Percentiles rank a stretch among this genome's conserved stretches.
These are phyloP conservation scores for Caloboletus firmus DNA, from an alignment of 1,284 basidiomycete genomes.

Conservation along the genomic window DNA sequence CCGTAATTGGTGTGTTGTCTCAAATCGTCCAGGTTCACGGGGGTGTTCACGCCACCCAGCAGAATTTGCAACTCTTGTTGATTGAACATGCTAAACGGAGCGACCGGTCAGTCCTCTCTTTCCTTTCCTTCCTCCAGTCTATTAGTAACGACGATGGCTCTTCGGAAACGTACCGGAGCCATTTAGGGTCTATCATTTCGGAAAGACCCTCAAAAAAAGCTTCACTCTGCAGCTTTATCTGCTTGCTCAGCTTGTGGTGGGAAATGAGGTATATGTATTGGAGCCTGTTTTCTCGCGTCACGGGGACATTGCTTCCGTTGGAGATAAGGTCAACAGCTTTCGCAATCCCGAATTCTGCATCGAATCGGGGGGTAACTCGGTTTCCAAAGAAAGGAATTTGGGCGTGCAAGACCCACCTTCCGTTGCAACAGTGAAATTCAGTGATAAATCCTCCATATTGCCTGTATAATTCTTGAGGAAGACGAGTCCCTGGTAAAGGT, in stretches of 20 bases:
- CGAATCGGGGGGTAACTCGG: not conserved
- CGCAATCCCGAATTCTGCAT: constrained; percentile 81
- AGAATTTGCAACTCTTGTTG: constrained; percentile 88
- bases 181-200: constrained; percentile 87
- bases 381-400: not conserved
- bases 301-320: constrained; percentile 81
- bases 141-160: not conserved
- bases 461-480: constrained; percentile 92
- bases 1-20: constrained; percentile 75
- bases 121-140: not conserved
- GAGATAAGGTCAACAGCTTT: constrained; percentile 78
- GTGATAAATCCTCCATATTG: constrained; percentile 86
- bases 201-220: constrained; percentile 85
- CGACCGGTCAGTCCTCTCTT: constrained; percentile 9
- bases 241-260: constrained; percentile 85
- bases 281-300: constrained; percentile 88
- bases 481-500: constrained; percentile 89
- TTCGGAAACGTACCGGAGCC: constrained; percentile 64
- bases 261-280: constrained; percentile 91
- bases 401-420: constrained; percentile 56
- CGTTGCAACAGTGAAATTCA: constrained; percentile 88
- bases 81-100: constrained; percentile 80
- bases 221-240: constrained; percentile 85
- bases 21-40: constrained; percentile 83
- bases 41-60: constrained; percentile 79